Evolutionary conservation across 2,329 filamentous ascomycete species (phyloP).

Genomic region (Botrytis byssoidea): DNA sequence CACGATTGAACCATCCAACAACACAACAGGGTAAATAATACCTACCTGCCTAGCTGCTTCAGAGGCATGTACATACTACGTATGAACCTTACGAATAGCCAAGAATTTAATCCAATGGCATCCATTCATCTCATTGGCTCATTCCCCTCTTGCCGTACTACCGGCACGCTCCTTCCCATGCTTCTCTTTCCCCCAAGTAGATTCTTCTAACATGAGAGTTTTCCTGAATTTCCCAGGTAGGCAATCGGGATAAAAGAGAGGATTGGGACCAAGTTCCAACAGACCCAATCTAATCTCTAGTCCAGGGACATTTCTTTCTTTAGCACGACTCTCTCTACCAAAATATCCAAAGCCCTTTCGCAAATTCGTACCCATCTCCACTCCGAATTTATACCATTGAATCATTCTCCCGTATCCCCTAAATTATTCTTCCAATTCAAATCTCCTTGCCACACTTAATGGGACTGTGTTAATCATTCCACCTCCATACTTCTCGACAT

Average conservation of each 20-base stretch:
- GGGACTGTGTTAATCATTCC: not conserved
- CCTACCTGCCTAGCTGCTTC: no score
- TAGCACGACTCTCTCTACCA: not conserved
- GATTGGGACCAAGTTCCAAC: not conserved
- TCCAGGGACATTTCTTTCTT: not conserved
- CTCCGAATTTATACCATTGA: not conserved
- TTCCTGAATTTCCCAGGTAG: not conserved
- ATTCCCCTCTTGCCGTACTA: not conserved
- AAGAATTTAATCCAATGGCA: not conserved
- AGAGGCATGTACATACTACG: no score
- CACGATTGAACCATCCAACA: not conserved
- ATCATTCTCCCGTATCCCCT: constrained; percentile 8
- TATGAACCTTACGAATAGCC: not conserved
- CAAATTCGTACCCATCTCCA: not conserved
- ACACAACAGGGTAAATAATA: not conserved
- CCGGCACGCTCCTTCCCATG: not conserved
- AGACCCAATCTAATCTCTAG: constrained; percentile 9
- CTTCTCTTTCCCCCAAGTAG: not conserved
- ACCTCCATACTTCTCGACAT: not conserved
- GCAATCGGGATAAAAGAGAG: not conserved
- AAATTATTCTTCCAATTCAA: constrained; percentile 10
- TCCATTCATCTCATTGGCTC: not conserved
- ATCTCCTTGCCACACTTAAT: constrained; percentile 14
- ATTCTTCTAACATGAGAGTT: not conserved
- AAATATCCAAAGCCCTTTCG: not conserved